Conservation (phyloP, 1,139 yeast species). For the Protomyces gravidus region DNA sequence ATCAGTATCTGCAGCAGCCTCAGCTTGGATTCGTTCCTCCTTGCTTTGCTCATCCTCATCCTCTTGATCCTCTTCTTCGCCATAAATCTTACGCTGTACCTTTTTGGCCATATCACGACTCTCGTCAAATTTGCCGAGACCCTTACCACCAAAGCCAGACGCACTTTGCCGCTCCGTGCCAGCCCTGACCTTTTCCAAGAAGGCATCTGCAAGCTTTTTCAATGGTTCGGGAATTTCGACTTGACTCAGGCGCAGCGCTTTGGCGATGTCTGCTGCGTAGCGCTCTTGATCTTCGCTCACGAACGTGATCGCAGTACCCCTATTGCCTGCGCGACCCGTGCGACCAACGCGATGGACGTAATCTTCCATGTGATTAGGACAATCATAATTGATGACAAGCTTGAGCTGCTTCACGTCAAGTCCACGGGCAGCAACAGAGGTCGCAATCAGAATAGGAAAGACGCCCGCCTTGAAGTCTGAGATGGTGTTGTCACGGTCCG, state of each 20-base stretch:
- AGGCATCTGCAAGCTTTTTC: slow-evolving; percentile 52
- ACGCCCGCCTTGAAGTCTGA: slow-evolving; percentile 64
- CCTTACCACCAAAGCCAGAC: slow-evolving; percentile 91
- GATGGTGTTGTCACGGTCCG: slow-evolving; percentile 74
- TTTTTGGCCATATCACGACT: slow-evolving; percentile 57
- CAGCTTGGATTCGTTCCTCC: slow-evolving; percentile 34
- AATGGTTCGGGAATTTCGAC: slow-evolving; percentile 54
- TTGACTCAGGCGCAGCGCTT: slow-evolving; percentile 58
- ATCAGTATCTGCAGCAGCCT: slow-evolving; percentile 35
- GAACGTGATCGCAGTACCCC: slow-evolving; percentile 76
- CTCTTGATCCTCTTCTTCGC: slow-evolving; percentile 41
- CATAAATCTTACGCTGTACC: slow-evolving; percentile 48
- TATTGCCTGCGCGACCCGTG: slow-evolving; percentile 86
- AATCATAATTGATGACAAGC: slow-evolving; percentile 78
- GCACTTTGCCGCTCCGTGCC: slow-evolving; percentile 62
- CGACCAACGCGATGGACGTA: slow-evolving; percentile 95
- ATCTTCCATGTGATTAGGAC: slow-evolving; percentile 91
- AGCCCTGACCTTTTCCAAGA: slow-evolving; percentile 57
- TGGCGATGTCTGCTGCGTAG: slow-evolving; percentile 62
- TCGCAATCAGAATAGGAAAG: slow-evolving; percentile 62
- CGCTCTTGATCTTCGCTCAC: slow-evolving; percentile 62
- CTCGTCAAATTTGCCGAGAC: slow-evolving; percentile 73
- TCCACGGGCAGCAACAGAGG: slow-evolving; percentile 94
- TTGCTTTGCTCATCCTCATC: slow-evolving; percentile 36
- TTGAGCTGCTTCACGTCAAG: slow-evolving; percentile 79